Evolutionary conservation across 2,329 filamentous ascomycete genomes (phyloP).

Genomic region (Fusarium sp.): DNA sequence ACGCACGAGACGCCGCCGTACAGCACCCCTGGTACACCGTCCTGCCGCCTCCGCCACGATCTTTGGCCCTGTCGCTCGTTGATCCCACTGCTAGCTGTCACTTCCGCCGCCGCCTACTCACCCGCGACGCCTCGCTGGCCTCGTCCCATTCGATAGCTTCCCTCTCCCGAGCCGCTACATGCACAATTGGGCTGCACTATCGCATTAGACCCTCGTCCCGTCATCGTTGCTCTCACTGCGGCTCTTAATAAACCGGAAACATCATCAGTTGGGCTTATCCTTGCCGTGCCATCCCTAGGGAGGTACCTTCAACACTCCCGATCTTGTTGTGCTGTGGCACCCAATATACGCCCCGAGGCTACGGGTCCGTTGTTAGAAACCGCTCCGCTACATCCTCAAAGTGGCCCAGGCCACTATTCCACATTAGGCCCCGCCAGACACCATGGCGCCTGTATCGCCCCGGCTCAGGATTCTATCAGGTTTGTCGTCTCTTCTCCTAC

Average conservation of each 20-base stretch:
- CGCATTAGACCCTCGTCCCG: slow-evolving; percentile 18
- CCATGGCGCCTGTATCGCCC: slow-evolving; percentile 69
- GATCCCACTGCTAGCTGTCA: slow-evolving; percentile 38
- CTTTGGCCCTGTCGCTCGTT: slow-evolving; percentile 42
- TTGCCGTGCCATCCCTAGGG: slow-evolving; percentile 36
- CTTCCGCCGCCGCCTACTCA: slow-evolving; percentile 29
- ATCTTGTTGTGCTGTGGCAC: slow-evolving; percentile 45
- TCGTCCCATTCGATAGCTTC: slow-evolving; percentile 37
- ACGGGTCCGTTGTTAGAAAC: slow-evolving; percentile 51
- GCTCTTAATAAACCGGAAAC: slow-evolving; percentile 37
- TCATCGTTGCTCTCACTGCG: slow-evolving; percentile 24
- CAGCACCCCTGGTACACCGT: slow-evolving; percentile 43
- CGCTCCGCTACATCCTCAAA: slow-evolving; percentile 48
- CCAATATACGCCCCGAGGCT: slow-evolving; percentile 46
- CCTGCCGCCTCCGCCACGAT: slow-evolving; percentile 42
- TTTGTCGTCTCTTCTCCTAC: slow-evolving; percentile 57
- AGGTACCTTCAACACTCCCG: slow-evolving; percentile 43
- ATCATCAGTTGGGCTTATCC: slow-evolving; percentile 36
- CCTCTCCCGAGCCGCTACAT: slow-evolving; percentile 36
- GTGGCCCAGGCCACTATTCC: slow-evolving; percentile 51
- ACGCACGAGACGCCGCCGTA: slow-evolving; percentile 39
- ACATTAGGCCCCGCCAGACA: slow-evolving; percentile 51
- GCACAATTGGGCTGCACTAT: slow-evolving; percentile 38
- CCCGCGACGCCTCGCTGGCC: slow-evolving; percentile 33
- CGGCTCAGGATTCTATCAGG: slow-evolving; percentile 71